phyloP scores from a whole-genome alignment of 1,139 yeast genomes.

The Yamadazyma spencermartinsiae region DNA sequence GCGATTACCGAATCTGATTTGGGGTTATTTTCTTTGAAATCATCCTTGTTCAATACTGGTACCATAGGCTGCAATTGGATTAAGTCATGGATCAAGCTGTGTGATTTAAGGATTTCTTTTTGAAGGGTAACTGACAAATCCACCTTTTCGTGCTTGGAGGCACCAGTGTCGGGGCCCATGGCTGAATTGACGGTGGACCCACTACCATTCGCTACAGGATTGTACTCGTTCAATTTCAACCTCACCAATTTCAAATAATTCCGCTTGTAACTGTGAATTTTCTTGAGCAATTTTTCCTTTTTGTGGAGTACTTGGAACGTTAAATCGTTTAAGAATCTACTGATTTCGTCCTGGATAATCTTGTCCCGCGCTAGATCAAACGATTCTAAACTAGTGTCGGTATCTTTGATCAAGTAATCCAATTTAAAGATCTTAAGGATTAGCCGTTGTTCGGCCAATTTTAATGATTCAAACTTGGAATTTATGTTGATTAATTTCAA shows the following conservation, averaged over 20 bases:
- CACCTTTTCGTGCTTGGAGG: constrained; percentile 13
- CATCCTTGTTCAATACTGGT: constrained; percentile 20
- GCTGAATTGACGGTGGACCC: not conserved
- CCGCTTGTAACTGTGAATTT: constrained; percentile 18
- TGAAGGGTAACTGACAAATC: constrained; percentile 24
- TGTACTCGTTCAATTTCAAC: constrained; percentile 3
- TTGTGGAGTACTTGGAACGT: constrained; percentile 38
- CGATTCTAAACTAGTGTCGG: constrained; percentile 15
- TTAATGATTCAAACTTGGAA: constrained; percentile 24
- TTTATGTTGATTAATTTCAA: constrained; percentile 28
- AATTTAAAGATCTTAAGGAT: constrained; percentile 39
- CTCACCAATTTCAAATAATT: constrained; percentile 14
- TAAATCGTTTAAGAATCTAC: constrained; percentile 41
- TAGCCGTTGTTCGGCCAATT: constrained; percentile 34
- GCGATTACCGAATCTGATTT: constrained; percentile 19
- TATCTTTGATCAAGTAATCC: constrained; percentile 34
- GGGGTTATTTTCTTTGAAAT: constrained; percentile 17
- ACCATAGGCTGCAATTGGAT: constrained; percentile 24
- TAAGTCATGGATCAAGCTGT: constrained; percentile 19
- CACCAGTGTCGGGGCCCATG: constrained; percentile 1
- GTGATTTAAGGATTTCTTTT: constrained; percentile 24
- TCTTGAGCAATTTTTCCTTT: constrained; percentile 30
- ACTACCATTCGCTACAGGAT: not conserved
- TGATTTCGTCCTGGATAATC: constrained; percentile 46
- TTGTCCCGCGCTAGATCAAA: constrained; percentile 24